Conservation (phyloP, 1,284 basidiomycete species). For the Xerocomus tenax region DNA sequence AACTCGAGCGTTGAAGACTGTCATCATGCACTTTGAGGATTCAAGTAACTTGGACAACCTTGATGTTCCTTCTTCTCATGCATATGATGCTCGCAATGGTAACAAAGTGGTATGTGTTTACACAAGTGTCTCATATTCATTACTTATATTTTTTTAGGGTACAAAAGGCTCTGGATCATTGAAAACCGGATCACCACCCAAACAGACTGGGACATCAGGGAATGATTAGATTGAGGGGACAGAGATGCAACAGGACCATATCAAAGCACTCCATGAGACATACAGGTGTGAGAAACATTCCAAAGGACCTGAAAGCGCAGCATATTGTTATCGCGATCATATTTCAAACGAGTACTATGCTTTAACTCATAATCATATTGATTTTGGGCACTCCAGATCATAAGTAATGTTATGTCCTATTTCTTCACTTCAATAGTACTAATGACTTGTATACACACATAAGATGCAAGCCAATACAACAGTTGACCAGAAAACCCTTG, state of each 20-base stretch:
- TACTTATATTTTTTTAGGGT: not conserved
- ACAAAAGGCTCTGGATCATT: not conserved
- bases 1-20: not conserved
- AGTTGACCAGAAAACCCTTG: not conserved
- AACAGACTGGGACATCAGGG: too few species aligned
- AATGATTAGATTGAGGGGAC: not conserved
- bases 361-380: not conserved
- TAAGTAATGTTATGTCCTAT: not conserved
- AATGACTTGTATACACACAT: not conserved
- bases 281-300: not conserved
- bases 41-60: not conserved
- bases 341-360: not conserved
- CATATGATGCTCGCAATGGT: not conserved
- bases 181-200: too few species aligned
- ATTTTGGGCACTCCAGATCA: not conserved
- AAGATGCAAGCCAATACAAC: not conserved
- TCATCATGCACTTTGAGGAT: not conserved
- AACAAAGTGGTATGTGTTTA: not conserved
- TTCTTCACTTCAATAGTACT: not conserved
- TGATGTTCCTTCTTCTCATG: not conserved
- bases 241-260: not conserved
- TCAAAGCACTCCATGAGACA: not conserved
- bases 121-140: not conserved
- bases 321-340: not conserved
- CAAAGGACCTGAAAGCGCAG: not conserved